phyloP scores from a whole-genome alignment of 495 filamentous ascomycete species.

The Aspergillus steynii region DNA sequence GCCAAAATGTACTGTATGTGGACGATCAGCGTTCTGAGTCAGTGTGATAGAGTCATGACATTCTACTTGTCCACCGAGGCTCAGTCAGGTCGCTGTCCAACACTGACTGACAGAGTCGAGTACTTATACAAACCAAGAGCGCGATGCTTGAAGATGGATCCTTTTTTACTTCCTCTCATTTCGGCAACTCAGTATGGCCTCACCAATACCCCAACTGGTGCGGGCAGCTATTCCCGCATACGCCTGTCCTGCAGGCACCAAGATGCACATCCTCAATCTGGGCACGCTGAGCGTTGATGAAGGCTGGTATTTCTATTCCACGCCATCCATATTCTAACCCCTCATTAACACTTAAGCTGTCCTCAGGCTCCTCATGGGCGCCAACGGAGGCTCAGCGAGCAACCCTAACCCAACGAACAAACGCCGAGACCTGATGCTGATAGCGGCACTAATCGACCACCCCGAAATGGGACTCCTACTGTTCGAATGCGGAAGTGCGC shows the following conservation, averaged over 20 bases:
- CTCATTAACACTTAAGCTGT: no score
- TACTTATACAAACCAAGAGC: no score
- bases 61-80: no score
- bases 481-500: constrained; percentile 52
- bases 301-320: constrained; percentile 15
- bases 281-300: constrained; percentile 31
- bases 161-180: no score
- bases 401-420: constrained; percentile 32
- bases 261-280: constrained; percentile 32
- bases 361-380: constrained; percentile 28
- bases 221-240: constrained; percentile 10
- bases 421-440: constrained; percentile 43
- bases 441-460: constrained; percentile 51
- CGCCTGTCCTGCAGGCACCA: constrained; percentile 25
- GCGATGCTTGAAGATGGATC: no score
- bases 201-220: neutral
- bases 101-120: no score
- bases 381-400: constrained; percentile 26
- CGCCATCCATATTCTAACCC: no score
- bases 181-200: neutral
- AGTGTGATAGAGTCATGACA: no score
- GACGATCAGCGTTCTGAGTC: no score
- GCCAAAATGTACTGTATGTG: no score
- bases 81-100: no score
- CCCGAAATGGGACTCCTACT: constrained; percentile 51